A percentile compares a stretch with the other conserved stretches of the same genome.
These are phyloP conservation scores for Phylloporus arenicola DNA, from an alignment of 768 basidiomycete species.

Conservation along the genomic window DNA sequence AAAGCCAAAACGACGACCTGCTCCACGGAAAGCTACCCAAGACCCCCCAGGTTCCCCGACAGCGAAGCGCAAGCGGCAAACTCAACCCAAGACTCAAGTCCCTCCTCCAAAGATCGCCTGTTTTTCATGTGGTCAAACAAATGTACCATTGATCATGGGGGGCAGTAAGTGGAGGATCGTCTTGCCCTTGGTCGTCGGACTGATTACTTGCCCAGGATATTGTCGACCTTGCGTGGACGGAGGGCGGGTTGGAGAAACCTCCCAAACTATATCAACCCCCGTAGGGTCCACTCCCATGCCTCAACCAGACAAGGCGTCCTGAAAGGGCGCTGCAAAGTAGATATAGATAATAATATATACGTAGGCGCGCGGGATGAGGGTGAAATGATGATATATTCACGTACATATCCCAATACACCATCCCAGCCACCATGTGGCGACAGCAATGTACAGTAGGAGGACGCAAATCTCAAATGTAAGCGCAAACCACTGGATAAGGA, in stretches of 20 bases:
- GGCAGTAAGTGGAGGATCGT: slow-evolving; percentile 49
- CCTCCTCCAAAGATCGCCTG: slow-evolving; percentile 49
- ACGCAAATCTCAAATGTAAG: slow-evolving; percentile 55
- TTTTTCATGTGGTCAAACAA: slow-evolving; percentile 54
- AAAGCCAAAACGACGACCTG: slow-evolving; percentile 33
- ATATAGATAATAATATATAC: slow-evolving; percentile 10
- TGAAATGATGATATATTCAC: slow-evolving; percentile 17
- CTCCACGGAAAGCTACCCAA: slow-evolving; percentile 29
- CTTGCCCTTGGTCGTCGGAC: background rate
- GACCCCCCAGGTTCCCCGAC: slow-evolving; percentile 16
- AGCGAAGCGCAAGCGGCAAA: slow-evolving; percentile 39
- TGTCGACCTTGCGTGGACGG: slow-evolving; percentile 64
- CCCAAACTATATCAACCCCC: slow-evolving; percentile 15
- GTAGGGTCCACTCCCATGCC: background rate
- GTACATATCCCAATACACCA: slow-evolving; percentile 56
- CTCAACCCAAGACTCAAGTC: slow-evolving; percentile 29
- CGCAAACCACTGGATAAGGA: slow-evolving; percentile 63
- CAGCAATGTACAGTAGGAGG: slow-evolving; percentile 52
- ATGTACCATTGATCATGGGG: slow-evolving; percentile 72
- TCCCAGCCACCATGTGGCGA: slow-evolving; percentile 70
- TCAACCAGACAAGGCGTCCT: slow-evolving; percentile 1
- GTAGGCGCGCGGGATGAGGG: background rate
- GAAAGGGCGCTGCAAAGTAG: background rate
- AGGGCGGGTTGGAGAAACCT: slow-evolving; percentile 38
- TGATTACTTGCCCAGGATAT: slow-evolving; percentile 41